These are phyloP conservation scores for Gnomoniopsis smithogilvyi DNA, from an alignment of 2,329 filamentous ascomycete genomes.

Conservation along the genomic window DNA sequence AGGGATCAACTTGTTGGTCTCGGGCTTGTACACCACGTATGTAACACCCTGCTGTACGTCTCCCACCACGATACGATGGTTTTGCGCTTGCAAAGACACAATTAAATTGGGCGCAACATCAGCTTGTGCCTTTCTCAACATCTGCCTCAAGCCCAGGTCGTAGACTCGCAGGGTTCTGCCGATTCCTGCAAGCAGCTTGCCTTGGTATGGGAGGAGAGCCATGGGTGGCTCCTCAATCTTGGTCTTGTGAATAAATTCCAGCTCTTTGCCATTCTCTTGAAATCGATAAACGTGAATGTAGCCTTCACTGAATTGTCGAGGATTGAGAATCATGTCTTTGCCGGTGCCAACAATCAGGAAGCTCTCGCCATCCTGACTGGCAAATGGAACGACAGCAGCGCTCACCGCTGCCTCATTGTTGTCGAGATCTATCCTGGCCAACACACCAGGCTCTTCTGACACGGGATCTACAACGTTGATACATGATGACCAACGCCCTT, in stretches of 20 bases:
- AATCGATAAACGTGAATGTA: constrained; percentile 93
- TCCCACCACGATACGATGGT: constrained; percentile 84
- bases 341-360: constrained; percentile 95
- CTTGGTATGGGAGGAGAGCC: constrained; percentile 91
- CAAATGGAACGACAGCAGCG: constrained; percentile 78
- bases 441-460: constrained; percentile 62
- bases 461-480: constrained; percentile 89
- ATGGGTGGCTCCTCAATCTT: constrained; percentile 85
- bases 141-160: constrained; percentile 87
- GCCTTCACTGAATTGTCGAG: constrained; percentile 71
- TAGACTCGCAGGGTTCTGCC: constrained; percentile 82
- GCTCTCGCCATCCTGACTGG: constrained; percentile 81
- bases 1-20: constrained; percentile 86
- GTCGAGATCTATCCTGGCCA: constrained; percentile 76
- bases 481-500: constrained; percentile 91
- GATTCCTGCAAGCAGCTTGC: constrained; percentile 80
- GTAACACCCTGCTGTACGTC: constrained; percentile 91
- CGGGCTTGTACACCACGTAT: constrained; percentile 89
- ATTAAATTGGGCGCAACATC: constrained; percentile 80
- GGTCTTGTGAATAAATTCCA: constrained; percentile 96
- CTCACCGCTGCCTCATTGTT: constrained; percentile 92
- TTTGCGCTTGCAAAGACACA: constrained; percentile 83
- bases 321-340: constrained; percentile 80
- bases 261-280: constrained; percentile 76
- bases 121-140: constrained; percentile 87